Conservation (phyloP, 2,329 filamentous ascomycete genomes). For the Diplodia mutila region DNA sequence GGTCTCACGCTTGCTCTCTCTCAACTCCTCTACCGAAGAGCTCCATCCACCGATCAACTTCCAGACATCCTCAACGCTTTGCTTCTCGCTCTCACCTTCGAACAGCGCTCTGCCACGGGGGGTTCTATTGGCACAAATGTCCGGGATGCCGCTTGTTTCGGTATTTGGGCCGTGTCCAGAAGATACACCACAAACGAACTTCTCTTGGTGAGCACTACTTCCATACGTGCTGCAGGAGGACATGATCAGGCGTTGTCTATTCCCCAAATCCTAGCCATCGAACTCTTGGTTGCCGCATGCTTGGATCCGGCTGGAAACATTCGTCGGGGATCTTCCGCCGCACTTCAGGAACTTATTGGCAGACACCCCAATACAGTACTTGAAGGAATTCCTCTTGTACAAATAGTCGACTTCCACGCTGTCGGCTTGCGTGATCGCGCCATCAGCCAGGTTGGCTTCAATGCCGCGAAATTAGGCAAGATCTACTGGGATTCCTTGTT, state of each 20-base stretch:
- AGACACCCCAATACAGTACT: conserved; percentile 84
- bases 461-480: conserved; percentile 66
- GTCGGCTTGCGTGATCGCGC: conserved; percentile 86
- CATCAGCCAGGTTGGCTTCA: conserved; percentile 73
- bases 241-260: conserved; percentile 51
- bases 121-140: conserved; percentile 86
- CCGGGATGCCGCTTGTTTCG: conserved; percentile 93
- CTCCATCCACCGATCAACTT: conserved; percentile 72
- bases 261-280: conserved; percentile 76
- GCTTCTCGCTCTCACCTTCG: conserved; percentile 80
- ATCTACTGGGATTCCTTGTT: conserved; percentile 71
- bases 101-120: conserved; percentile 85
- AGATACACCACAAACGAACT: conserved; percentile 84
- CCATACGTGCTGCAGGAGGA: conserved; percentile 46
- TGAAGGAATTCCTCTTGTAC: conserved; percentile 83
- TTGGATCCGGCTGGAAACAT: conserved; percentile 94
- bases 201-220: conserved; percentile 58
- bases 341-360: conserved; percentile 90
- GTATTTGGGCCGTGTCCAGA: conserved; percentile 88
- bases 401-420: conserved; percentile 89
- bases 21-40: conserved; percentile 82
- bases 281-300: conserved; percentile 79
- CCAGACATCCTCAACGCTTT: conserved; percentile 76
- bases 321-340: conserved; percentile 86
- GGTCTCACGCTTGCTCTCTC: conserved; percentile 85